Base-by-base conservation (phyloP, 495 filamentous ascomycete species). In the Talaromyces wortmannii region DNA sequence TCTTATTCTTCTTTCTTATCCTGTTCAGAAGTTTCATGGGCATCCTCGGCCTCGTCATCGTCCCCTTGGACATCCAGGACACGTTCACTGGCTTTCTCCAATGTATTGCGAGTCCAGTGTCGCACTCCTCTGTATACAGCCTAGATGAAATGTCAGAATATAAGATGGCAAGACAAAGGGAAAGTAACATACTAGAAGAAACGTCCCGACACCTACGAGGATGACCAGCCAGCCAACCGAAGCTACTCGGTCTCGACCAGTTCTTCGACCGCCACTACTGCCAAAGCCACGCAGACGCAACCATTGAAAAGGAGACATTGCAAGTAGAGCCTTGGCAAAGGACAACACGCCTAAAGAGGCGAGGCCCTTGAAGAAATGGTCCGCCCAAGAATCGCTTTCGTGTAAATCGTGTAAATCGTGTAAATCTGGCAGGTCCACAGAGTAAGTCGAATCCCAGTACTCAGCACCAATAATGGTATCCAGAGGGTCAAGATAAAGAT, bases 301-400 rank as follows among this genome's bases (percentile, higher is more conserved):
- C 84, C 84, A 91, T 45, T 86, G 78, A 74, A 82, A 90, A 0
- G 91, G 89, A 7, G 83, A 86, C 55, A 89, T 69, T 16, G 83
- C 80, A 50, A 91, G 78, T 17, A 96, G 71, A 31, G 87, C 84
- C 69, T 96, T 96, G 43, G 91, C 65, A 55, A 96, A 90, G 0
- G 94, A 91, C 44, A 96, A 67, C 5, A 98, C 63, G 5, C 94
- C 94, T 50, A 98, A 75, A 1, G 87, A 87, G 4, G 91, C 82
- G 31, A 97, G 68, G 0, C 94, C 94, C 66, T 96, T 96, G 42
- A 92, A 10, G 61, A 97, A 91, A 63, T 98, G 94, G 53, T 86
- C 83, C 5, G 74, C 59, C 92, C 92, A 97, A 5, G 75, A 74
- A 3, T 70, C 63, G 36, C 72, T 66, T 36, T 79, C 75, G 13